A percentile compares a stretch with the other conserved stretches of the same genome.
Evolutionary conservation across 2,329 filamentous ascomycete species (phyloP).

Genomic region (Colletotrichum viniferum): DNA sequence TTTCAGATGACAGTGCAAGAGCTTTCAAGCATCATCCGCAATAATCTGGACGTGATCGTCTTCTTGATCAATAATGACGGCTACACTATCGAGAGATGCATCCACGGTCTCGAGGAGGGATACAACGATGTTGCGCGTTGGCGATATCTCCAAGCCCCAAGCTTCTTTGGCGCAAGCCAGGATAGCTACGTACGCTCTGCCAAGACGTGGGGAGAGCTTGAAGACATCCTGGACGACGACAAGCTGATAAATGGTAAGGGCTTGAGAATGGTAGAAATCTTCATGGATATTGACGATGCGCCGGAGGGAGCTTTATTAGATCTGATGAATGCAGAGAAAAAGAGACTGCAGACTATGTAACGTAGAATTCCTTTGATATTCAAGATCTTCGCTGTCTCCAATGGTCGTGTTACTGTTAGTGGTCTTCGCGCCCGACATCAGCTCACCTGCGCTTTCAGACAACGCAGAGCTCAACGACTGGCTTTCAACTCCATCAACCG

Average conservation of each 20-base stretch:
- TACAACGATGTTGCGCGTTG: slow-evolving; percentile 63
- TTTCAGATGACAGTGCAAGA: slow-evolving; percentile 72
- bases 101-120: slow-evolving; percentile 55
- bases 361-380: not conserved
- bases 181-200: slow-evolving; percentile 36
- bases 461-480: not conserved
- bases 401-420: accelerated
- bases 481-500: not conserved
- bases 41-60: slow-evolving; percentile 49
- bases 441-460: not conserved
- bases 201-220: slow-evolving; percentile 49
- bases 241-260: slow-evolving; percentile 24
- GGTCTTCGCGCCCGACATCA: not conserved
- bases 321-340: not conserved
- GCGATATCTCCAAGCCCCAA: slow-evolving; percentile 53
- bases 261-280: slow-evolving; percentile 36
- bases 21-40: slow-evolving; percentile 65
- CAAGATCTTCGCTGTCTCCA: not conserved
- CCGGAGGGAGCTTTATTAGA: not conserved
- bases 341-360: not conserved
- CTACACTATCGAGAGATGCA: slow-evolving; percentile 63
- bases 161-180: slow-evolving; percentile 47
- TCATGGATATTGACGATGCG: slow-evolving; percentile 25
- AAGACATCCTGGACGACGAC: slow-evolving; percentile 32
- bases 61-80: slow-evolving; percentile 65